A percentile compares a stretch with the other conserved stretches of the same genome.
phyloP scores from a whole-genome alignment of 805 yeast species.

The Lipomyces spencermartinsiae region DNA sequence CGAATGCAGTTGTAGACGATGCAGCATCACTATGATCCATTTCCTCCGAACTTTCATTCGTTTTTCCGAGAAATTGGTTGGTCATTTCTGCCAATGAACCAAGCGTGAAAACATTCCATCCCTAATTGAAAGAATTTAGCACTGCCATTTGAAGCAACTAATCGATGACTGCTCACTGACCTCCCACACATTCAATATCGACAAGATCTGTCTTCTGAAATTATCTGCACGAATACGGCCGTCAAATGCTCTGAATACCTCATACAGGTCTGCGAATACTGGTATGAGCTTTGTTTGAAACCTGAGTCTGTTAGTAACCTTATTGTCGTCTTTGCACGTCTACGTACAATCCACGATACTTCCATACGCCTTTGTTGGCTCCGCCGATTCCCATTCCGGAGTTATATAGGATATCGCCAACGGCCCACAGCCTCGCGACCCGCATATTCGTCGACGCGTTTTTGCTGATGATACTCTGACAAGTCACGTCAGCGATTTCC shows the following conservation, averaged over 20 bases:
- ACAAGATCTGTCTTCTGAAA: constrained; percentile 32
- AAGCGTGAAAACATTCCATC: constrained; percentile 38
- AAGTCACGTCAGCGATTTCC: constrained; percentile 41
- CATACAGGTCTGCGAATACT: constrained; percentile 28
- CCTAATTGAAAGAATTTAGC: constrained; percentile 15
- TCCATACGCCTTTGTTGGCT: constrained; percentile 33
- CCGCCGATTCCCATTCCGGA: constrained; percentile 37
- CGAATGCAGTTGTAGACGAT: background rate
- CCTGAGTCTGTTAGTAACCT: constrained; percentile 9
- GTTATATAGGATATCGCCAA: constrained; percentile 42
- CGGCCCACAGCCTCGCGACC: constrained; percentile 40
- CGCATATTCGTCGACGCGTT: constrained; percentile 27
- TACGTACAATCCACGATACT: constrained; percentile 33
- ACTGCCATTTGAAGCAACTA: background rate
- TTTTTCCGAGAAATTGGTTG: constrained; percentile 21
- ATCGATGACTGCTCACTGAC: constrained; percentile 8
- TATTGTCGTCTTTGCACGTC: background rate
- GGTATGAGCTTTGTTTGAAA: constrained; percentile 27
- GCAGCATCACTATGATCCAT: background rate
- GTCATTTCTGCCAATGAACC: constrained; percentile 26
- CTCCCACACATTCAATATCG: constrained; percentile 37
- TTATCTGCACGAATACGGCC: constrained; percentile 38
- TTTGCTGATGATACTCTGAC: constrained; percentile 33
- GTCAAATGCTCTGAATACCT: constrained; percentile 26
- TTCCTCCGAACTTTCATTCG: constrained; percentile 8